Evolutionary conservation across 306 rosid genomes (phyloP), one percentile per base, ranked within the genome.

Genomic region (Luffa acutangula): DNA sequence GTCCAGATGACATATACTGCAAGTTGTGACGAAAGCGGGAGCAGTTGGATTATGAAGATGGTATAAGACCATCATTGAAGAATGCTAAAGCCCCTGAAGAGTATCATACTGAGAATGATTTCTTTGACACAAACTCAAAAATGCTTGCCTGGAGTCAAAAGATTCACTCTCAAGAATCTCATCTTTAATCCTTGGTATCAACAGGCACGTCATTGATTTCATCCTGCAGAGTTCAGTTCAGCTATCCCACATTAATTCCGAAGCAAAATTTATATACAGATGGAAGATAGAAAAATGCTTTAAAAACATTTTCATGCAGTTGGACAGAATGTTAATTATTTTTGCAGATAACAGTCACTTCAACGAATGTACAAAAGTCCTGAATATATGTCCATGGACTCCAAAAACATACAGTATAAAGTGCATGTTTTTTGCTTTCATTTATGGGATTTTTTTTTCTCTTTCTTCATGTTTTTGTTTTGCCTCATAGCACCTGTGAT

Each of bases 31-130:
- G 83, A 93, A 93, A 46, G 98, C 97, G 70, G 97, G 98, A 78
- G 99, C 98, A 13, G 99, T 96, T 76, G 99, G 98, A 87, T 96
- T 96, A 84, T 93, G 97, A 83, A 96, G 99, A 91, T 96, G 99
- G 85, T 96, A 90, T 73, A 96, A 94, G 77, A 96, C 93, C 99
- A 96, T 96, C 98, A 96, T 96, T 10, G 99, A 96, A 21, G 99
- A 96, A 87, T 96, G 99, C 83, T 96, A 93, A 78, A 98, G 98
- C 81, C 99, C 89, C 81, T 98, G 84, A 52, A 96, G 89, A 48
- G 99, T 96, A 86, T 96, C 98, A 84, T 93, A 96, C 73, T 96
- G 98, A 86, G 93, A 96, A 84, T 96, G 99, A 80, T 93, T 96
- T 79, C 99, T 98, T 87, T 96, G 98, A 85, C 99, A 96, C 65